These are phyloP conservation scores for Trichoderma koningii DNA, from an alignment of 2,329 filamentous ascomycete species.

Conservation along the genomic window DNA sequence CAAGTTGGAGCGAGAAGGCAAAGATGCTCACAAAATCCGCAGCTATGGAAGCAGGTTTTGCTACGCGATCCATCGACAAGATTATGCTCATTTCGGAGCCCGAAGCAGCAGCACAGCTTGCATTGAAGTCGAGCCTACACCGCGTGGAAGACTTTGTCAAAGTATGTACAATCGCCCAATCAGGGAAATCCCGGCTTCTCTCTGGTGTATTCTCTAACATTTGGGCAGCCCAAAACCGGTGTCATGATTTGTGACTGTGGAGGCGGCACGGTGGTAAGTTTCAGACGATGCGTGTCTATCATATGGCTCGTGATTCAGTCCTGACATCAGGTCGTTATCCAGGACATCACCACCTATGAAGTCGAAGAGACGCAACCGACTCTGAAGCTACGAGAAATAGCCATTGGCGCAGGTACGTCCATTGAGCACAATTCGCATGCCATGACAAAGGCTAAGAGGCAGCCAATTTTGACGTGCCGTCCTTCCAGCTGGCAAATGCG, in stretches of 20 bases:
- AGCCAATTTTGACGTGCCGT: neutral
- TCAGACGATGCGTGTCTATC: too few species aligned
- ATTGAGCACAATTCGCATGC: neutral
- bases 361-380: neutral
- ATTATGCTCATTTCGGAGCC: constrained; percentile 5
- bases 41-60: neutral
- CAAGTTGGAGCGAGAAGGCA: neutral
- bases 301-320: too few species aligned
- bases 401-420: neutral
- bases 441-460: neutral
- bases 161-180: neutral
- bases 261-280: constrained; percentile 1
- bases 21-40: neutral
- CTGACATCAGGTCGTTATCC: neutral
- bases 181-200: neutral
- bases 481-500: neutral
- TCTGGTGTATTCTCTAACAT: neutral
- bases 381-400: neutral
- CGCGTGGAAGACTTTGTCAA: neutral
- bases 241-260: constrained; percentile 7
- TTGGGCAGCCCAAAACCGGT: neutral
- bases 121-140: neutral
- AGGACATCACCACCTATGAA: neutral
- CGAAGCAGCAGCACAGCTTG: neutral
- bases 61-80: neutral